Conservation (phyloP, 2,329 filamentous ascomycete species). For the Fusarium sulawesiense region DNA sequence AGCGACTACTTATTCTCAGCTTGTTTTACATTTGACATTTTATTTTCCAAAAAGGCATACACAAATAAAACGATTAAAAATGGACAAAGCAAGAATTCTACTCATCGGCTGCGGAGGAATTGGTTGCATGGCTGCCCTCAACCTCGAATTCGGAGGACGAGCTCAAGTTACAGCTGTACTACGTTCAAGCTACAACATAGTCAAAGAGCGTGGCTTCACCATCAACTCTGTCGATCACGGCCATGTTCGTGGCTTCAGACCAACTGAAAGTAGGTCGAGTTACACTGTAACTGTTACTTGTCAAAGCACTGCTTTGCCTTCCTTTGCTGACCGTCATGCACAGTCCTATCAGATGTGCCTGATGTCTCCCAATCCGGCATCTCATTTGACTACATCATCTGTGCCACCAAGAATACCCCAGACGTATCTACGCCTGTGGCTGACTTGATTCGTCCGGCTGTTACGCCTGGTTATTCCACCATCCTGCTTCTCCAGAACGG, state of each 20-base stretch:
- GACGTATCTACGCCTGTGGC: conserved; percentile 32
- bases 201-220: conserved; percentile 39
- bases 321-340: conserved; percentile 5
- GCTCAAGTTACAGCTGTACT: conserved; percentile 43
- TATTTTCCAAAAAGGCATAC: not conserved
- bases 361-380: conserved; percentile 27
- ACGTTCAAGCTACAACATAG: conserved; percentile 41
- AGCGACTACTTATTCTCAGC: not conserved
- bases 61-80: not conserved
- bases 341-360: conserved; percentile 37
- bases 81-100: conserved; percentile 34
- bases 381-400: conserved; percentile 43
- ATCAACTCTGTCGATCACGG: conserved; percentile 44
- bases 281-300: not conserved
- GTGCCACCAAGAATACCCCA: conserved; percentile 43
- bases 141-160: conserved; percentile 36
- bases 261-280: conserved; percentile 34
- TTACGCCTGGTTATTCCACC: conserved; percentile 31
- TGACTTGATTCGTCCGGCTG: conserved; percentile 40
- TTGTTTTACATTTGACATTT: not conserved
- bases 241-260: conserved; percentile 32
- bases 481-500: conserved; percentile 45
- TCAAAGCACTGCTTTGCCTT: not conserved
- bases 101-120: conserved; percentile 44
- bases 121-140: conserved; percentile 41